Evolutionary conservation across 768 basidiomycete genomes (phyloP).

Genomic region (Tulasnella sp.): DNA sequence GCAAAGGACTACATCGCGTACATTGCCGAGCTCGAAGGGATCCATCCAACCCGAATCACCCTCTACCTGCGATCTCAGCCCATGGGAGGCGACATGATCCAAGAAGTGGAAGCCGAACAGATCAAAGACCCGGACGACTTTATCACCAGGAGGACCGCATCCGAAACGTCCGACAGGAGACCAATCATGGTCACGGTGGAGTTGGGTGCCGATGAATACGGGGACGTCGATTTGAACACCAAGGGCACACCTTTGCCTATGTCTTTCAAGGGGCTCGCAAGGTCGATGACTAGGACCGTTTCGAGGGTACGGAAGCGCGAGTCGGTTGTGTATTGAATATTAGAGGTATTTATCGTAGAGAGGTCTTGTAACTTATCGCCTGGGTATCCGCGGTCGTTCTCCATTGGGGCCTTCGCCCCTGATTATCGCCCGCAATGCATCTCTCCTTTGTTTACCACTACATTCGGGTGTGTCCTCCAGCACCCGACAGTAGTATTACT

Average conservation of each 20-base stretch:
- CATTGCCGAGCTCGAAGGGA: neutral
- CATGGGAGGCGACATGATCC: slow-evolving; percentile 9
- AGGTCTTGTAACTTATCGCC: neutral
- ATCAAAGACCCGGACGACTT: neutral
- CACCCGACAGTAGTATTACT: no score
- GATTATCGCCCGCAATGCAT: neutral
- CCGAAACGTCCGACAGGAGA: neutral
- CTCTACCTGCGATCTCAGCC: neutral
- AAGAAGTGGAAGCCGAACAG: neutral
- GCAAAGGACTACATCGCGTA: slow-evolving; percentile 20
- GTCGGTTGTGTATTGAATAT: neutral
- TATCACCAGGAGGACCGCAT: neutral
- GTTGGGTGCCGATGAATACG: neutral
- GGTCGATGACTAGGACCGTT: slow-evolving; percentile 10
- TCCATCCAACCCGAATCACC: slow-evolving; percentile 13
- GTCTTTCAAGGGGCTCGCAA: neutral
- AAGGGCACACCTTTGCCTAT: neutral
- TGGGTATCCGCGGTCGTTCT: neutral
- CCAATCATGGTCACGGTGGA: slow-evolving; percentile 7
- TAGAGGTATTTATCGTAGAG: neutral
- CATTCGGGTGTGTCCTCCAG: neutral
- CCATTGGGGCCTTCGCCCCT: neutral
- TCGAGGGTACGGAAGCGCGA: neutral
- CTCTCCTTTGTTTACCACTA: neutral
- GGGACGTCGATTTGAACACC: neutral